Evolutionary conservation across 2,329 filamentous ascomycete species (phyloP).

Genomic region (Calonectria hawksworthii): DNA sequence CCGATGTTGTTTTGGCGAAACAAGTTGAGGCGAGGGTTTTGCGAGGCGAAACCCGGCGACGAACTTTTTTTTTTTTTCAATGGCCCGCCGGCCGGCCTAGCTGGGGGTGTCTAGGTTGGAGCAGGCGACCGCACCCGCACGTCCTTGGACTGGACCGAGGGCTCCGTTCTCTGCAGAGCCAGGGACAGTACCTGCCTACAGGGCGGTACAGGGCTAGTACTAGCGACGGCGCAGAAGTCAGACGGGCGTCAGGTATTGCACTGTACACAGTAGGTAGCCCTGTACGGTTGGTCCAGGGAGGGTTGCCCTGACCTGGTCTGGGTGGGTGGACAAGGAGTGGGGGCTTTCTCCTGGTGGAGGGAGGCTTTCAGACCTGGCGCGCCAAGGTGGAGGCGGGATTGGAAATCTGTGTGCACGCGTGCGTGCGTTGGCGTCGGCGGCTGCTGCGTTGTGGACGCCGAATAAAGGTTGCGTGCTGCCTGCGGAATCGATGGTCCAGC

Average conservation of each 20-base stretch:
- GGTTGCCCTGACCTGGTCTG: slow-evolving; percentile 3
- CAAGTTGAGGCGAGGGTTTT: slow-evolving; percentile 34
- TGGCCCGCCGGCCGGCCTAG: slow-evolving; percentile 40
- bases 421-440: slow-evolving; percentile 26
- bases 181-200: slow-evolving; percentile 17
- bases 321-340: slow-evolving; percentile 26
- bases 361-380: slow-evolving; percentile 17
- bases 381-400: slow-evolving; percentile 37
- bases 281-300: slow-evolving; percentile 5
- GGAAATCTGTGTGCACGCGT: slow-evolving; percentile 41
- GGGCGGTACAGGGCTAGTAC: slow-evolving; percentile 14
- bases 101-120: slow-evolving; percentile 32
- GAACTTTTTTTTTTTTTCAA: slow-evolving; percentile 42
- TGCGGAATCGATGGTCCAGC: background rate
- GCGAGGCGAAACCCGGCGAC: slow-evolving; percentile 34
- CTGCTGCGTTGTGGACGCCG: slow-evolving; percentile 17
- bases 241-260: slow-evolving; percentile 4
- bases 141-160: slow-evolving; percentile 28
- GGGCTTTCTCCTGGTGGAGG: slow-evolving; percentile 23
- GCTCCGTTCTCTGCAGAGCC: slow-evolving; percentile 4
- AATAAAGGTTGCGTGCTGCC: slow-evolving; percentile 17
- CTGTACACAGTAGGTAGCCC: slow-evolving; percentile 12
- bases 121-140: slow-evolving; percentile 24
- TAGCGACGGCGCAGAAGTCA: background rate
- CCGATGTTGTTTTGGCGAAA: slow-evolving; percentile 33